These are phyloP conservation scores for Thielaviopsis musarum DNA, from an alignment of 2,329 filamentous ascomycete genomes.

Conservation along the genomic window DNA sequence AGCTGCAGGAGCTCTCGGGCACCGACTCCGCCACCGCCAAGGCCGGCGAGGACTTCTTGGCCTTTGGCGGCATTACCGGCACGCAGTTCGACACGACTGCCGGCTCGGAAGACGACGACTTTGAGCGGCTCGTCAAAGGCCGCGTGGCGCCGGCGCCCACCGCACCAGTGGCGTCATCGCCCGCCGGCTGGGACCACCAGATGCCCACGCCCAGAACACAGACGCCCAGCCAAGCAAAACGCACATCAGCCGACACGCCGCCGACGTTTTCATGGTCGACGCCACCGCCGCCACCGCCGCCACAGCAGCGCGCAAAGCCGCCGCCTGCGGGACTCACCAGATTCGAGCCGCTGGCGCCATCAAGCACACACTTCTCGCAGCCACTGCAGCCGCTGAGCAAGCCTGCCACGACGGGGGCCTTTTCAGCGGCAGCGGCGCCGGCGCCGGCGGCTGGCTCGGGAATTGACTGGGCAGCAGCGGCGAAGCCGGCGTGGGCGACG, in stretches of 20 bases:
- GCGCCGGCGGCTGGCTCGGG: neutral
- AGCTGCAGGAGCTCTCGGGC: slow-evolving; percentile 67
- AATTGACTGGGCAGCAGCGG: neutral
- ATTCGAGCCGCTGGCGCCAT: slow-evolving; percentile 39
- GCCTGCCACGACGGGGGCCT: slow-evolving; percentile 14
- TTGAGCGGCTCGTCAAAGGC: slow-evolving; percentile 79
- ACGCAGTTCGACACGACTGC: slow-evolving; percentile 32
- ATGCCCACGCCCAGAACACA: slow-evolving; percentile 19
- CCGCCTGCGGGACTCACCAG: slow-evolving; percentile 37
- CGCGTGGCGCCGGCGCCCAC: slow-evolving; percentile 18
- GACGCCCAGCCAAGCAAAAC: neutral
- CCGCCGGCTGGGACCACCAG: slow-evolving; percentile 34
- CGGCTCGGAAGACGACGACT: slow-evolving; percentile 55
- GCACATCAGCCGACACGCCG: slow-evolving; percentile 16
- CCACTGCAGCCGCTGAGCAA: slow-evolving; percentile 32
- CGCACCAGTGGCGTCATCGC: slow-evolving; percentile 23
- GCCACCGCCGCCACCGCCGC: slow-evolving; percentile 27
- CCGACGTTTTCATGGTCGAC: slow-evolving; percentile 49
- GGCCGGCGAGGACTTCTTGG: slow-evolving; percentile 49
- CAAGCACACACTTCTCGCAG: slow-evolving; percentile 45
- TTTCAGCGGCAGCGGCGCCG: slow-evolving; percentile 16
- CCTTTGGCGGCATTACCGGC: slow-evolving; percentile 51
- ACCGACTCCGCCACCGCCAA: slow-evolving; percentile 31
- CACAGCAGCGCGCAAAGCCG: slow-evolving; percentile 24
- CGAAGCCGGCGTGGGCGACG: slow-evolving; percentile 10